These are phyloP conservation scores for Incumbomyces delicatus DNA, from an alignment of 2,329 filamentous ascomycete species.

Conservation along the genomic window DNA sequence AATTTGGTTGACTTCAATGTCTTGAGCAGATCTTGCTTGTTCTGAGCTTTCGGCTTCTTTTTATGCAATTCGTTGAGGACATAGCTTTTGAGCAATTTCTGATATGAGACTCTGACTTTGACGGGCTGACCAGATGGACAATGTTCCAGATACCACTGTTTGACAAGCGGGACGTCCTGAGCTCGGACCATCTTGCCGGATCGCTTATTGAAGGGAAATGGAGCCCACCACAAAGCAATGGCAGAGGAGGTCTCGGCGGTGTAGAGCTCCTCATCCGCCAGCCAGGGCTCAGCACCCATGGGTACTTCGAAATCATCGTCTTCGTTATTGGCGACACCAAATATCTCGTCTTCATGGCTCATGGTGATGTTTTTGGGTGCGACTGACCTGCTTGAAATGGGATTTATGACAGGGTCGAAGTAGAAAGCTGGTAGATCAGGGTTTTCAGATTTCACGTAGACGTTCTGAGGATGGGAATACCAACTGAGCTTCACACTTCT, in stretches of 20 bases:
- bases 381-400: constrained; percentile 88
- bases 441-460: constrained; percentile 81
- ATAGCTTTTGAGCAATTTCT: constrained; percentile 92
- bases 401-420: constrained; percentile 95
- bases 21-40: constrained; percentile 81
- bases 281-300: constrained; percentile 70
- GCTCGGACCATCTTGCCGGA: constrained; percentile 94
- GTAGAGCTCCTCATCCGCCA: constrained; percentile 79
- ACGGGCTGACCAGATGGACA: constrained; percentile 84
- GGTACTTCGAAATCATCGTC: constrained; percentile 82
- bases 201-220: constrained; percentile 86
- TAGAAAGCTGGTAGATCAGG: constrained; percentile 89
- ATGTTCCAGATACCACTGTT: constrained; percentile 98
- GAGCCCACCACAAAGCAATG: constrained; percentile 95
- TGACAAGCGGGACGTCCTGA: constrained; percentile 91
- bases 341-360: constrained; percentile 88
- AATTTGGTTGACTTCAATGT: constrained; percentile 96
- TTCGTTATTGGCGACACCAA: constrained; percentile 70
- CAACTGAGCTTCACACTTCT: constrained; percentile 86
- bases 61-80: constrained; percentile 96
- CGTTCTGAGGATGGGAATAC: constrained; percentile 88
- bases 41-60: constrained; percentile 88
- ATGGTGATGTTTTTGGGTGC: constrained; percentile 88
- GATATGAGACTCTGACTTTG: constrained; percentile 95
- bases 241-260: constrained; percentile 83